Evolutionary conservation across 1,284 basidiomycete species (phyloP).

Genomic region (Farysia itapuensis): DNA sequence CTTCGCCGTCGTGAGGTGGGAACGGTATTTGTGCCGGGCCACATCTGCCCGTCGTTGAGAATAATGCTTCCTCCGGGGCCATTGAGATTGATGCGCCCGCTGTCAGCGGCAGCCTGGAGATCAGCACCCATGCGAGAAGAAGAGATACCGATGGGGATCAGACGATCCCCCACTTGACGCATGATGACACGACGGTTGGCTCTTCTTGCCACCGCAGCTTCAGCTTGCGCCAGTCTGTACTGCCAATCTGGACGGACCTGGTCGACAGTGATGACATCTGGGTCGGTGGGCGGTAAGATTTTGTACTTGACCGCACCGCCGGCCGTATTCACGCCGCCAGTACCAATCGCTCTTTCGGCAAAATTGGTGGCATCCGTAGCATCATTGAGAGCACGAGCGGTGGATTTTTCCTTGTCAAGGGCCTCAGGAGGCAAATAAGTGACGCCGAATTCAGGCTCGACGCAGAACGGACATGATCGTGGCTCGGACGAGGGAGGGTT

Average conservation of each 20-base stretch:
- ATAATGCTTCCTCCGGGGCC: conserved; percentile 59
- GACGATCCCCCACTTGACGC: conserved; percentile 94
- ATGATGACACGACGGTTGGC: conserved; percentile 96
- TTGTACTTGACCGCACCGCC: conserved; percentile 25
- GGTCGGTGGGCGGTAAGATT: conserved; percentile 39
- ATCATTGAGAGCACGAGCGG: conserved; percentile 15
- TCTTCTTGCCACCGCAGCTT: conserved; percentile 45
- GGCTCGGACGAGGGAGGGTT: conserved; percentile 50
- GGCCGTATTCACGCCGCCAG: conserved; percentile 13
- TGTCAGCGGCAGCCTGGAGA: conserved; percentile 39
- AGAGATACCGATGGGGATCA: conserved; percentile 94
- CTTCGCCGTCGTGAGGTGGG: conserved; percentile 27
- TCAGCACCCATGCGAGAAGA: conserved; percentile 62
- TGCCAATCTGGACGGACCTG: conserved; percentile 57
- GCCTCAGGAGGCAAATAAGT: conserved; percentile 81
- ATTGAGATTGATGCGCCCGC: conserved; percentile 37
- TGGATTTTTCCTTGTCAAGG: conserved; percentile 5
- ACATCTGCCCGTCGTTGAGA: conserved; percentile 43
- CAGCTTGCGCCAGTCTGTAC: conserved; percentile 44
- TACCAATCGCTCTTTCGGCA: conserved; percentile 46
- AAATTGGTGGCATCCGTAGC: conserved; percentile 34
- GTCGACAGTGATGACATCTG: conserved; percentile 50
- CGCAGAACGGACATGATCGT: conserved; percentile 93
- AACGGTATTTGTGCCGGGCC: conserved; percentile 14
- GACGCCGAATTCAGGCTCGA: conserved; percentile 93